Evolutionary conservation across 768 basidiomycete species (phyloP), one percentile per base, ranked within the genome.

Genomic region (Suillus cothurnatus): DNA sequence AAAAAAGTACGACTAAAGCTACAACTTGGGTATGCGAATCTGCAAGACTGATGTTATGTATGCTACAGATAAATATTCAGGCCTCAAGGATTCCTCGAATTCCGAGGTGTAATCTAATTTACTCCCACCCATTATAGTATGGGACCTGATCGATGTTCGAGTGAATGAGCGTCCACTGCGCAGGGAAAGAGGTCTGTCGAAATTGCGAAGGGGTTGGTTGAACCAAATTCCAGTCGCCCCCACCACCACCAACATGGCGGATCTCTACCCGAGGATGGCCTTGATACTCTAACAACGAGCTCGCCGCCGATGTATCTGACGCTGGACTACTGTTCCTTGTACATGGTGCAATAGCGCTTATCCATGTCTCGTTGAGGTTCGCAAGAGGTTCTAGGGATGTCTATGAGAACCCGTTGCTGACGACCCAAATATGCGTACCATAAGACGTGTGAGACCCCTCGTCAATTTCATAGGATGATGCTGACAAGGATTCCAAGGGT

Each of bases 181-280:
- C 12, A 6, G 58, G 7, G 28, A 39, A 43, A 1, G 39, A 59
- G 19, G 12, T 21, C 8, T 59, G 58, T 8, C 58, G 58, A 31
- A 59, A 59, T 41, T 59, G 58, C 12, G 26, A 41, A 43, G 58
- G 58, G 26, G 58, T 59, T 28, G 58, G 39, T 31, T 59, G 58
- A 41, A 59, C 58, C 3, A 59, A 59, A 59, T 39, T 59, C 58
- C 58, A 59, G 21, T 41, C 19, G 19, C 4, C 39, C 7, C 58
- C 39, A 41, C 23, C 15, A 31, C 39, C 26, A 19, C 28, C 19
- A 4, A n/a, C 26, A 59, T 41, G 28, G 39, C 31, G 28, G 3
- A 41, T 26, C 11, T 59, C 58, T 59, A 26, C 38, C 38, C 41
- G 58, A 59, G 58, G 6, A 21, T 59, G 26, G 6, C 38, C 34